Percentiles rank a stretch among this genome's conserved stretches.
Evolutionary conservation across 768 basidiomycete genomes (phyloP).

Genomic region (Podaxis rugospora): DNA sequence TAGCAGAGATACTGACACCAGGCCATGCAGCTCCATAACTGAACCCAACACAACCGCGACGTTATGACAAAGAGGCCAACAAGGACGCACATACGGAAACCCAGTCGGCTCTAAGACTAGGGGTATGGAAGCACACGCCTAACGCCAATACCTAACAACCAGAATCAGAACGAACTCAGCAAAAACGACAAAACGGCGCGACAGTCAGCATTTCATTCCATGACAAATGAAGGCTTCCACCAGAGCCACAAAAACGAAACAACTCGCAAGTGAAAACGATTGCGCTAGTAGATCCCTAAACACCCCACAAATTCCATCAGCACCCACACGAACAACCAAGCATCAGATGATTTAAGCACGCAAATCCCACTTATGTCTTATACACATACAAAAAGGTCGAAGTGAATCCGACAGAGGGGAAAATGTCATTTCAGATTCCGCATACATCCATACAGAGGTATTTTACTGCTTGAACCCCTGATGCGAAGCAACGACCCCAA

Average conservation of each 20-base stretch:
- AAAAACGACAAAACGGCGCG: neutral
- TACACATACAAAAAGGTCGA: no score
- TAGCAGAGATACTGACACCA: conserved; percentile 95
- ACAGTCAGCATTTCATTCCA: neutral
- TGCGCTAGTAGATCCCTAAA: conserved; percentile 89
- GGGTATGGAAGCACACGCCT: conserved; percentile 41
- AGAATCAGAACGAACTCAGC: neutral
- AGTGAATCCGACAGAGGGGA: no score
- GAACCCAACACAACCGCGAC: neutral
- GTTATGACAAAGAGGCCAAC: conserved; percentile 14
- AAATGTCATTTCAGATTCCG: no score
- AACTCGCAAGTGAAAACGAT: conserved; percentile 96
- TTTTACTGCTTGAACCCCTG: conserved; percentile 26
- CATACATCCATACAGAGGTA: no score
- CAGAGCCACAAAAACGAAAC: neutral
- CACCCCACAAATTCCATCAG: no score
- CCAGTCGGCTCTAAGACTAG: neutral
- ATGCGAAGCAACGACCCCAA: conserved; percentile 40
- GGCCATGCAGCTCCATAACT: conserved; percentile 99
- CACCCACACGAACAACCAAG: no score
- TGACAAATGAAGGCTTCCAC: neutral
- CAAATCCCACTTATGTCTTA: no score
- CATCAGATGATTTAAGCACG: no score
- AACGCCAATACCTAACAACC: conserved; percentile 68
- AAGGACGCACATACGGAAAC: neutral